phyloP scores from a whole-genome alignment of 257 asterid genomes.

The Gardenia jasminoides region DNA sequence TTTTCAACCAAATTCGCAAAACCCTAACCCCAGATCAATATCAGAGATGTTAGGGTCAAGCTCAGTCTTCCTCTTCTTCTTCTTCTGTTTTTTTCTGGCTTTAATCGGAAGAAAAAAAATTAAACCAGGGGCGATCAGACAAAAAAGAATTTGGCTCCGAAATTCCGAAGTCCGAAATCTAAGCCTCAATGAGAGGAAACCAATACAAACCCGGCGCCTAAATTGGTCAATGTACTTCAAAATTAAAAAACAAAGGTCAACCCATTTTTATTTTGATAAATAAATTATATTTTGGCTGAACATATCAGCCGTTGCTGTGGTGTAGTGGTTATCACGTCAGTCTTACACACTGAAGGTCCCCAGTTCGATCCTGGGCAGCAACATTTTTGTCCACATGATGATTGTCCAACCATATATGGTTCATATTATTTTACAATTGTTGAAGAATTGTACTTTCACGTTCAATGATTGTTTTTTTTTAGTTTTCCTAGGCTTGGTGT shows the following conservation, averaged over 20 bases:
- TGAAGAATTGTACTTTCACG: too few relatives aligned
- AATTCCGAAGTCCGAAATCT: not conserved
- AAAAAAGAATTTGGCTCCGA: not conserved
- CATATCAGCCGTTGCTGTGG: too few relatives aligned
- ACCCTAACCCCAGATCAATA: slow-evolving; percentile 19
- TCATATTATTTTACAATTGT: too few relatives aligned
- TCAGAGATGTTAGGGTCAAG: slow-evolving; percentile 16
- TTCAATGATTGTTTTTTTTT: too few relatives aligned
- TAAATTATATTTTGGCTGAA: too few relatives aligned
- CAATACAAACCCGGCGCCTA: too few relatives aligned
- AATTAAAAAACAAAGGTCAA: too few relatives aligned
- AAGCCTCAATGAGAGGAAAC: not conserved
- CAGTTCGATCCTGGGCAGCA: slow-evolving; percentile 60
- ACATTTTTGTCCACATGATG: slow-evolving; percentile 10
- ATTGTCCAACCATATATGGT: too few relatives aligned
- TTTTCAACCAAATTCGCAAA: not conserved
- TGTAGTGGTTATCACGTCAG: slow-evolving; percentile 61
- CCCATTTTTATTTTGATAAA: too few relatives aligned
- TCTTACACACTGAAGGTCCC: slow-evolving; percentile 55
- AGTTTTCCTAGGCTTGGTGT: too few relatives aligned
- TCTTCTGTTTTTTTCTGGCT: not conserved
- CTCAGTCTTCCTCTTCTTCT: not conserved
- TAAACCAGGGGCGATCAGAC: not conserved
- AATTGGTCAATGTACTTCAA: too few relatives aligned
- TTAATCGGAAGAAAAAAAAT: too few relatives aligned